Evolutionary conservation across 1,139 yeast species (phyloP).

Genomic region (Hemisphaericaspora lyxosophila): DNA sequence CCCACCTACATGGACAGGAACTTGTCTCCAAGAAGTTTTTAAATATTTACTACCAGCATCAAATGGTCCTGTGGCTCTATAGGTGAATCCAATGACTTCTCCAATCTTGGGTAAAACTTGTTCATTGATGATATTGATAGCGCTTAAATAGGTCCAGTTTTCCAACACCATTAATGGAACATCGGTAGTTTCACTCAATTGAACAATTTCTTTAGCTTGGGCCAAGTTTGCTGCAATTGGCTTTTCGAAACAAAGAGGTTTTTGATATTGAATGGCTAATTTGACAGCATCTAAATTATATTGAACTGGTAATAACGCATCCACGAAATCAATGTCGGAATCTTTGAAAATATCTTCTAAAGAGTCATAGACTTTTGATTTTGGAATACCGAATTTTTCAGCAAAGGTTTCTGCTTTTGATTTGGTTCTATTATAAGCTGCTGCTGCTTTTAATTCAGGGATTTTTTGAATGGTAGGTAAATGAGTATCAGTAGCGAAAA

Average conservation of each 20-base stretch:
- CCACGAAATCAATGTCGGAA: conserved; percentile 67
- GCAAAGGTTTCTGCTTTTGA: conserved; percentile 82
- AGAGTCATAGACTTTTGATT: conserved; percentile 56
- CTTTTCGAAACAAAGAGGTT: conserved; percentile 81
- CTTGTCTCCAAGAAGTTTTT: conserved; percentile 77
- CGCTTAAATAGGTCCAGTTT: conserved; percentile 74
- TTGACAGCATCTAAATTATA: conserved; percentile 66
- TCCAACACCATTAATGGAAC: conserved; percentile 78
- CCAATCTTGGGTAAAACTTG: conserved; percentile 71
- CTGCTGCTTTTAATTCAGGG: conserved; percentile 35
- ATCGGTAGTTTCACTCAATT: conserved; percentile 54
- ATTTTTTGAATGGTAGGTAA: conserved; percentile 65
- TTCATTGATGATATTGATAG: conserved; percentile 50
- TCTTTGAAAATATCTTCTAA: conserved; percentile 67
- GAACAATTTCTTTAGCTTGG: conserved; percentile 78
- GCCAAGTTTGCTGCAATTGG: conserved; percentile 85
- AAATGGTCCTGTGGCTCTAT: conserved; percentile 81
- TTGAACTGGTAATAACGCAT: conserved; percentile 85
- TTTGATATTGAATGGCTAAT: conserved; percentile 65
- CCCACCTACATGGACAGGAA: conserved; percentile 91
- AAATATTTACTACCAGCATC: conserved; percentile 62
- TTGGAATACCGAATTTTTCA: conserved; percentile 51
- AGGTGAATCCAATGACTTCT: conserved; percentile 70
- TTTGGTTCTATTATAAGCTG: conserved; percentile 80
- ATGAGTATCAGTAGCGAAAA: conserved; percentile 82